A percentile compares a stretch with the other conserved stretches of the same genome.
These are phyloP conservation scores for Sequoiadendron giganteum DNA, from an alignment of 75 land plant species.

Conservation along the genomic window DNA sequence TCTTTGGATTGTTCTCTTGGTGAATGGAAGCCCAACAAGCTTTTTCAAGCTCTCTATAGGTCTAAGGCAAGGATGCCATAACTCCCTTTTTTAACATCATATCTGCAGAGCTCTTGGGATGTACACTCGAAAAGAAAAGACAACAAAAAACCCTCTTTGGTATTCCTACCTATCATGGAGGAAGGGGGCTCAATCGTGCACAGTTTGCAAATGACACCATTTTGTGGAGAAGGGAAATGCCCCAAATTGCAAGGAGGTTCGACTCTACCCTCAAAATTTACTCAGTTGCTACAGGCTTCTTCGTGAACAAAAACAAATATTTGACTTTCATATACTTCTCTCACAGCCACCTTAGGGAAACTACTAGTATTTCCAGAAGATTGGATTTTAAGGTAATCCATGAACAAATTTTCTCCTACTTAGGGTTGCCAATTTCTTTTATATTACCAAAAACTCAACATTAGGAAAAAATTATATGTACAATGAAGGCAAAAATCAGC, in stretches of 20 bases:
- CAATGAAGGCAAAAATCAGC: not conserved
- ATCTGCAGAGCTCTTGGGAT: not conserved
- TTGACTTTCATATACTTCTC: not conserved
- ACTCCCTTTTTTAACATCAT: not conserved
- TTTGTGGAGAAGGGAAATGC: not conserved
- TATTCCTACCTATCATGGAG: not conserved
- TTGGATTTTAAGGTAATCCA: not conserved
- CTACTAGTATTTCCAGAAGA: not conserved
- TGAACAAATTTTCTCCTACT: not conserved
- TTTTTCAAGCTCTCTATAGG: not conserved
- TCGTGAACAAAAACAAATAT: not conserved
- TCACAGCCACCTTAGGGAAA: not conserved
- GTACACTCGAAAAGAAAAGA: not conserved
- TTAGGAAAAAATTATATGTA: too few relatives aligned
- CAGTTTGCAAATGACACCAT: not conserved
- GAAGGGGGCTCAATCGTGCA: not conserved
- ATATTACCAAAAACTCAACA: not conserved
- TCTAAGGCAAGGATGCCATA: not conserved
- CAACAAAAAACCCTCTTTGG: not conserved
- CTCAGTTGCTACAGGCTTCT: not conserved
- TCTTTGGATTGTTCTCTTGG: not conserved
- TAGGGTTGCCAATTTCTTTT: not conserved
- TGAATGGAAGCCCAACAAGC: not conserved
- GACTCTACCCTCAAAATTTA: not conserved
- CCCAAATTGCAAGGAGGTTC: not conserved